A percentile compares a stretch with the other conserved stretches of the same genome.
phyloP scores from a whole-genome alignment of 768 basidiomycete genomes.

The Boletus pseudopeckii region DNA sequence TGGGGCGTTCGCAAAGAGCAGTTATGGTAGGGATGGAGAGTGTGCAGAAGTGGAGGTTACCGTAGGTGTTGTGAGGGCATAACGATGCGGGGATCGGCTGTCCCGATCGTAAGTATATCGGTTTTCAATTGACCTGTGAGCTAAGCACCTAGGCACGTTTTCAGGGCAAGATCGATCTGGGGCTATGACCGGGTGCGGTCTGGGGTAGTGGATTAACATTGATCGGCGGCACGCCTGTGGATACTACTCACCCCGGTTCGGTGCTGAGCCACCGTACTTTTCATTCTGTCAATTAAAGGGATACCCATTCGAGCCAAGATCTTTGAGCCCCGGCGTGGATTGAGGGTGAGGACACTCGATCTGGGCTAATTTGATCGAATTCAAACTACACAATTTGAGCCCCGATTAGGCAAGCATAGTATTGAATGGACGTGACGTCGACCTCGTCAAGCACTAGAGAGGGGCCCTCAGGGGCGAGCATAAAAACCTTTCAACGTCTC shows the following conservation, averaged over 20 bases:
- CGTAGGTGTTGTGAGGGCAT: slow-evolving; percentile 68
- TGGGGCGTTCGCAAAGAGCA: slow-evolving; percentile 44
- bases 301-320: not conserved
- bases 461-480: slow-evolving; percentile 10
- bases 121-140: not conserved
- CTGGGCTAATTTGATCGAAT: not conserved
- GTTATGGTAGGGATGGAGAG: slow-evolving; percentile 27
- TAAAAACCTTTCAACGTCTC: slow-evolving; percentile 4
- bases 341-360: slow-evolving; percentile 19
- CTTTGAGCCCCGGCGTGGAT: not conserved
- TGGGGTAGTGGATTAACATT: slow-evolving; percentile 8
- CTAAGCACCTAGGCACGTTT: not conserved
- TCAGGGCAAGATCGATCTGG: not conserved
- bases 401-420: slow-evolving; percentile 5
- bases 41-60: slow-evolving; percentile 59
- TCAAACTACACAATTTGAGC: not conserved
- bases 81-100: slow-evolving; percentile 5
- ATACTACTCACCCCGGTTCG: slow-evolving; percentile 10
- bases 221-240: slow-evolving; percentile 8
- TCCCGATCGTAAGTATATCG: slow-evolving; percentile 9
- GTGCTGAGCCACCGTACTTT: not conserved
- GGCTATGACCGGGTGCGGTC: not conserved
- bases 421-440: slow-evolving; percentile 5
- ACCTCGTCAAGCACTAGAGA: slow-evolving; percentile 3
- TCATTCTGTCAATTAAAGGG: slow-evolving; percentile 8